Conservation (phyloP, 768 basidiomycete species). For the Glaciozyma martinii region DNA sequence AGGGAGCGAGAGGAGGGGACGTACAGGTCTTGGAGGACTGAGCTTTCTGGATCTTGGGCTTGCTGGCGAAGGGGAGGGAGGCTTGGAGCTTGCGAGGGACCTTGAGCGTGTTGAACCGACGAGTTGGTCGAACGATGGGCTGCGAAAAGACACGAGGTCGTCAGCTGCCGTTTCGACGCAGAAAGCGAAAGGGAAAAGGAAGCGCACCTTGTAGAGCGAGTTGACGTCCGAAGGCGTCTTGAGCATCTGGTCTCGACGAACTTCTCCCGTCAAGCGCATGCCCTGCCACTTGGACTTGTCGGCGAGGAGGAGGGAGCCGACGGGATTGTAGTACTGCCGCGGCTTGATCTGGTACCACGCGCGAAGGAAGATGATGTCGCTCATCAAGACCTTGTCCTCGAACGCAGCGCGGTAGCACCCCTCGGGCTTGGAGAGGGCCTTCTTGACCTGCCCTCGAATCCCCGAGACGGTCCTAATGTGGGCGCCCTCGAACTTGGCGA, state of each 20-base stretch:
- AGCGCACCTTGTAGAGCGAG: constrained; percentile 70
- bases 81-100: constrained; percentile 86
- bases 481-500: constrained; percentile 98
- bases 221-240: constrained; percentile 72
- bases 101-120: constrained; percentile 84
- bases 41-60: constrained; percentile 71
- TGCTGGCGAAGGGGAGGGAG: constrained; percentile 79
- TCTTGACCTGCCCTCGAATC: constrained; percentile 93
- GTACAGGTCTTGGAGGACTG: constrained; percentile 45
- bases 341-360: constrained; percentile 97
- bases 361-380: constrained; percentile 88
- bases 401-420: constrained; percentile 94
- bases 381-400: constrained; percentile 94
- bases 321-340: constrained; percentile 90
- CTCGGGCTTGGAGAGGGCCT: constrained; percentile 86
- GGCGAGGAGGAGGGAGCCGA: constrained; percentile 76
- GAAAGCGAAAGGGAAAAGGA: not conserved
- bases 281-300: constrained; percentile 72
- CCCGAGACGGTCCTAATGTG: constrained; percentile 90
- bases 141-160: constrained; percentile 19
- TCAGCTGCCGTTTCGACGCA: not conserved
- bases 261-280: constrained; percentile 91
- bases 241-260: constrained; percentile 73
- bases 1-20: not conserved
- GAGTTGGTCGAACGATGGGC: constrained; percentile 62